Evolutionary conservation across 768 basidiomycete genomes (phyloP).

Genomic region (Naganishia kalamii): DNA sequence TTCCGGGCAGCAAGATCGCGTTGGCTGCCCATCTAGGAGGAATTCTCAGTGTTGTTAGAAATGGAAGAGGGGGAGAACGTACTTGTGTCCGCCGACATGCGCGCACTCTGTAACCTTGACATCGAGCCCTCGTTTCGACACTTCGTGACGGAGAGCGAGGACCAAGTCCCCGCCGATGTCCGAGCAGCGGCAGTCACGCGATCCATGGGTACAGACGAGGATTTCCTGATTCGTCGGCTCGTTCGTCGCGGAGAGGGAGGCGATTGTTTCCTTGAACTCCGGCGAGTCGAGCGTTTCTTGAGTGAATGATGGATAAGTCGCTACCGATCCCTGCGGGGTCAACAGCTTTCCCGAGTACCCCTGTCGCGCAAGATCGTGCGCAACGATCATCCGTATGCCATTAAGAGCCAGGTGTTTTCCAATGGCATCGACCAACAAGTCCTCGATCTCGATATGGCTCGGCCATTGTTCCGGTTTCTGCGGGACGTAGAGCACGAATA

Average conservation of each 20-base stretch:
- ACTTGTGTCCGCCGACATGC: conserved; percentile 82
- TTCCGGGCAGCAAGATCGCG: conserved; percentile 40
- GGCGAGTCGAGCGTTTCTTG: not conserved
- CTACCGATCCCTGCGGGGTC: conserved; percentile 33
- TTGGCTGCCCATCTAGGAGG: conserved; percentile 44
- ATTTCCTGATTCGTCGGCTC: conserved; percentile 26
- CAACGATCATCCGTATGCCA: conserved; percentile 8
- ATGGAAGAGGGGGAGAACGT: conserved; percentile 41
- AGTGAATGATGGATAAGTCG: conserved; percentile 4
- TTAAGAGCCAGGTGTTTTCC: not conserved
- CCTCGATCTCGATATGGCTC: conserved; percentile 34
- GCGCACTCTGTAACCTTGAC: conserved; percentile 60
- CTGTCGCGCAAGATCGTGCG: not conserved
- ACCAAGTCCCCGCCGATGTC: conserved; percentile 59
- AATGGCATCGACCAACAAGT: conserved; percentile 24
- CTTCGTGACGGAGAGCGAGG: conserved; percentile 54
- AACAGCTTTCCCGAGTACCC: conserved; percentile 32
- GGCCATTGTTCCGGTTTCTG: conserved; percentile 35
- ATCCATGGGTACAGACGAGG: conserved; percentile 67
- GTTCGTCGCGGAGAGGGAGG: not conserved
- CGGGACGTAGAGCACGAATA: conserved; percentile 35
- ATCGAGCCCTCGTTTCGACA: conserved; percentile 42
- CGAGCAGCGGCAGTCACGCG: conserved; percentile 73
- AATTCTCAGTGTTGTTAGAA: conserved; percentile 47
- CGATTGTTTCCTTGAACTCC: not conserved